phyloP scores from a whole-genome alignment of 768 basidiomycete species.

The Boletus insuetus region DNA sequence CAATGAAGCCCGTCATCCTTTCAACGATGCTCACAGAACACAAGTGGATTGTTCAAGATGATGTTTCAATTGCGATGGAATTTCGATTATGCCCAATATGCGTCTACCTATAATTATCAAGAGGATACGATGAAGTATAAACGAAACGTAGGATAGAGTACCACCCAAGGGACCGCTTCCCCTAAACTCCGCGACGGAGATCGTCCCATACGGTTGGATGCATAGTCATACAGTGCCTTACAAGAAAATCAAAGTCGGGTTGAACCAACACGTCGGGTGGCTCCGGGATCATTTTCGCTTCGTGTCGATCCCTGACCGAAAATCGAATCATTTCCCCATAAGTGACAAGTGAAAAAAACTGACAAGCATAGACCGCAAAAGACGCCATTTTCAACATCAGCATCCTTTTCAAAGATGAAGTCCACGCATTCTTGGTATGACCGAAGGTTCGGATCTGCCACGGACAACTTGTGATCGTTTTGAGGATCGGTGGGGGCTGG shows the following conservation, averaged over 20 bases:
- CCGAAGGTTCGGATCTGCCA: slow-evolving; percentile 24
- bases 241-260: slow-evolving; percentile 40
- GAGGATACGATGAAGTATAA: slow-evolving; percentile 11
- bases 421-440: slow-evolving; percentile 44
- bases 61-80: not conserved
- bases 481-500: not conserved
- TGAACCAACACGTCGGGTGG: slow-evolving; percentile 28
- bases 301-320: slow-evolving; percentile 24
- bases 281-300: slow-evolving; percentile 26
- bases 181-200: slow-evolving; percentile 27
- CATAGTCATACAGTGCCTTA: slow-evolving; percentile 46
- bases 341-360: slow-evolving; percentile 23
- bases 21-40: not conserved
- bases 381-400: slow-evolving; percentile 25
- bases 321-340: not conserved
- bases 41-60: not conserved
- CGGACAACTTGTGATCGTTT: not conserved
- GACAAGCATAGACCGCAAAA: slow-evolving; percentile 55
- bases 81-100: slow-evolving; percentile 6
- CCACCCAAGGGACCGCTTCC: not conserved
- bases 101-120: slow-evolving; percentile 14
- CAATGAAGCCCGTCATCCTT: not conserved
- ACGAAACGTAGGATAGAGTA: slow-evolving; percentile 11
- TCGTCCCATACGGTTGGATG: slow-evolving; percentile 52
- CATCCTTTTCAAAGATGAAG: slow-evolving; percentile 34